These are phyloP conservation scores for Neophaeococcomyces mojaviensis DNA, from an alignment of 2,329 filamentous ascomycete species.

Conservation along the genomic window DNA sequence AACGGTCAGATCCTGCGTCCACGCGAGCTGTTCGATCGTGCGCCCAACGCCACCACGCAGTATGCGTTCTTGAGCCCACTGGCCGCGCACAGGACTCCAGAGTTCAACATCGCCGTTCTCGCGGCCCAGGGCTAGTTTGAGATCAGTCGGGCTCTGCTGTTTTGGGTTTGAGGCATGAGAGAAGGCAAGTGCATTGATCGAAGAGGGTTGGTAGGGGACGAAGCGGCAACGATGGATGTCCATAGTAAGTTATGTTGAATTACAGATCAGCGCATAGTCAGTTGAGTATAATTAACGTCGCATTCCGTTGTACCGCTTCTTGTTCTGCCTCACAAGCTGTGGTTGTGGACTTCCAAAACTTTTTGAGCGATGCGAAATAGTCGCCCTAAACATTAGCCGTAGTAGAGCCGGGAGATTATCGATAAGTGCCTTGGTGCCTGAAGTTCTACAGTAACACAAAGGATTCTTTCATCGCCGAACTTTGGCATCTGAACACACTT, in stretches of 20 bases:
- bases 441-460: not conserved
- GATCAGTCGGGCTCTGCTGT: conserved; percentile 47
- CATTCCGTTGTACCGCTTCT: no score
- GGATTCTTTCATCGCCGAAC: no score
- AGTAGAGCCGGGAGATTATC: not conserved
- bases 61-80: conserved; percentile 84
- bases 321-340: not conserved
- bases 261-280: not conserved
- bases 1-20: conserved; percentile 80
- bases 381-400: not conserved
- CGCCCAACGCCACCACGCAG: conserved; percentile 76
- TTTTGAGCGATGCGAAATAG: not conserved
- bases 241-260: conserved; percentile 46
- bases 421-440: not conserved
- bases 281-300: no score
- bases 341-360: not conserved
- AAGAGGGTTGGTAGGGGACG: conserved; percentile 80
- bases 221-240: conserved; percentile 97
- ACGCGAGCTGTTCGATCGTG: conserved; percentile 82
- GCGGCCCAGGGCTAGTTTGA: conserved; percentile 80
- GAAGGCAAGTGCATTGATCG: conserved; percentile 92
- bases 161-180: conserved; percentile 60
- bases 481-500: no score
- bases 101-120: conserved; percentile 96
- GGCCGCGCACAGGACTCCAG: conserved; percentile 72